These are phyloP conservation scores for Mycena rebaudengoi DNA, from an alignment of 768 basidiomycete species.

Conservation along the genomic window DNA sequence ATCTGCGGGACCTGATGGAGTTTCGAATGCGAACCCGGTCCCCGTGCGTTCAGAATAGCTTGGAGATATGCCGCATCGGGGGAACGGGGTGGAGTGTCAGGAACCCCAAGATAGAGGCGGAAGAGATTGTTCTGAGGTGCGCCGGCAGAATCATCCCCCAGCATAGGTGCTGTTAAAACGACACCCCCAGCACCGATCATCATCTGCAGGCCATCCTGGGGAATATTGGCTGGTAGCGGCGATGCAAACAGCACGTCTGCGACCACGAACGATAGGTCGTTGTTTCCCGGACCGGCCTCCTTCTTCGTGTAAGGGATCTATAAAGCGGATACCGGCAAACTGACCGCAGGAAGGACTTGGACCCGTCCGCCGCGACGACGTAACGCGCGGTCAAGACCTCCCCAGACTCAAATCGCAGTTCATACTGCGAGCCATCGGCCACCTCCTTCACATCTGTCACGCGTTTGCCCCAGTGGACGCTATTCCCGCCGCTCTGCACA, in stretches of 20 bases:
- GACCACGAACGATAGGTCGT: slow-evolving; percentile 16
- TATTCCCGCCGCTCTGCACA: slow-evolving; percentile 37
- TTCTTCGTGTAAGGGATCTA: slow-evolving; percentile 10
- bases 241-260: background rate
- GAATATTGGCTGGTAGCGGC: background rate
- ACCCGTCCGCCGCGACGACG: slow-evolving; percentile 56
- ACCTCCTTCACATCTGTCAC: slow-evolving; percentile 38
- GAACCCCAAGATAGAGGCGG: slow-evolving; percentile 19
- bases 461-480: slow-evolving; percentile 40
- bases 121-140: background rate
- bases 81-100: slow-evolving; percentile 13
- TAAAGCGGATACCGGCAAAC: background rate
- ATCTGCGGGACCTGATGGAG: slow-evolving; percentile 2
- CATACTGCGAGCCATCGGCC: slow-evolving; percentile 32
- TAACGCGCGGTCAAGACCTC: slow-evolving; percentile 46
- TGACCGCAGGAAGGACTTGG: slow-evolving; percentile 42
- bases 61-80: slow-evolving; percentile 17
- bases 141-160: background rate
- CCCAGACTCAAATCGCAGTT: slow-evolving; percentile 49
- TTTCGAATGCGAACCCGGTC: slow-evolving; percentile 6
- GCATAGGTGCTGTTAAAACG: slow-evolving; percentile 14
- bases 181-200: slow-evolving; percentile 13
- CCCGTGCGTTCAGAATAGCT: slow-evolving; percentile 14
- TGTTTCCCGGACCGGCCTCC: slow-evolving; percentile 3
- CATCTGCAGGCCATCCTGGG: slow-evolving; percentile 2